Conservation (phyloP, 352 stramenopile species). For the Globisporangium alternatum region DNA sequence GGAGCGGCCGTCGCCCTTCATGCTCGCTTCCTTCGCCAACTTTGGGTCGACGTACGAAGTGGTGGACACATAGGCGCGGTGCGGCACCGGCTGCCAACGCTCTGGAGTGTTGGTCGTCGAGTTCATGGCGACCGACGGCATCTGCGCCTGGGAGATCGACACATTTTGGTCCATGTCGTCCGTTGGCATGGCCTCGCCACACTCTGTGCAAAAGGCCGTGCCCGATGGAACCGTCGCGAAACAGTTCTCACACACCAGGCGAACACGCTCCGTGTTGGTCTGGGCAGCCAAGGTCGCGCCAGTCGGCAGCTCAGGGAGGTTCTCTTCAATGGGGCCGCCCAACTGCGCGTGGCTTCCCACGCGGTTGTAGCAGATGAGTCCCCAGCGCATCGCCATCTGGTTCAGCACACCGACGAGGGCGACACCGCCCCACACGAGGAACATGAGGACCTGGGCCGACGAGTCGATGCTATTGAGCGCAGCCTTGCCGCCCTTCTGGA, state of each 20-base stretch:
- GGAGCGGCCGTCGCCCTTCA: slow-evolving; percentile 74
- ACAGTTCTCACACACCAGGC: slow-evolving; percentile 88
- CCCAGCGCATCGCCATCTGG: slow-evolving; percentile 85
- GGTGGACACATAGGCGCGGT: slow-evolving; percentile 83
- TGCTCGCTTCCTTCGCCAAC: slow-evolving; percentile 62
- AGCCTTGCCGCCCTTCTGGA: slow-evolving; percentile 54
- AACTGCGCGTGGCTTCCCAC: slow-evolving; percentile 72
- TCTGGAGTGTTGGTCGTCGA: slow-evolving; percentile 70
- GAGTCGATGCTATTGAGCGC: slow-evolving; percentile 51
- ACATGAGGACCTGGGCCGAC: slow-evolving; percentile 67
- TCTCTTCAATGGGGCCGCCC: slow-evolving; percentile 57
- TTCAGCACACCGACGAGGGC: slow-evolving; percentile 63
- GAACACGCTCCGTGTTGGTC: slow-evolving; percentile 52
- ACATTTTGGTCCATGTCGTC: slow-evolving; percentile 75
- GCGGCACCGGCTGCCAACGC: slow-evolving; percentile 80
- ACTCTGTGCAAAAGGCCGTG: slow-evolving; percentile 88
- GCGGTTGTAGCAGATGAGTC: slow-evolving; percentile 87
- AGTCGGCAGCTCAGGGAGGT: slow-evolving; percentile 68
- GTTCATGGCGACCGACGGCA: slow-evolving; percentile 83
- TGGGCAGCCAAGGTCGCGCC: slow-evolving; percentile 65
- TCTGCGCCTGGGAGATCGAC: slow-evolving; percentile 86
- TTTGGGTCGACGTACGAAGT: slow-evolving; percentile 89
- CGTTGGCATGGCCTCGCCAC: slow-evolving; percentile 79
- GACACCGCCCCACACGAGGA: slow-evolving; percentile 73
- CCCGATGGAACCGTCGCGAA: slow-evolving; percentile 80